phyloP scores from a whole-genome alignment of 139 green algal species.

The Asterochloris erici region DNA sequence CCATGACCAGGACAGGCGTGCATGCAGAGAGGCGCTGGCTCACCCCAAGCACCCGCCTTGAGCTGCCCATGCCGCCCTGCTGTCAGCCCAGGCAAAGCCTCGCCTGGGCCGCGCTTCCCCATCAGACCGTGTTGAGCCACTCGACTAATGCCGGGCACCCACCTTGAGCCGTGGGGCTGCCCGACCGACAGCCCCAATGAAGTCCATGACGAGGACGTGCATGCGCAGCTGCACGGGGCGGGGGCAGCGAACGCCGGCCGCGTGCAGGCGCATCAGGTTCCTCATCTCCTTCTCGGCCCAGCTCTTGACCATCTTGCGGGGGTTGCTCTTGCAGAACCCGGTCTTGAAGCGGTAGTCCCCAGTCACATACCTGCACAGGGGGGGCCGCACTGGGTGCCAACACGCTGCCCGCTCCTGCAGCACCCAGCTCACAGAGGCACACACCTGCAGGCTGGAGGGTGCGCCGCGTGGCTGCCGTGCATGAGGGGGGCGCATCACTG shows the following conservation, averaged over 20 bases:
- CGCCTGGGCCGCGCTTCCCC: too few species aligned
- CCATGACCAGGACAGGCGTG: too few species aligned
- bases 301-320: conserved; percentile 97
- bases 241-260: conserved; percentile 78
- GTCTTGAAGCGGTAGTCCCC: conserved; percentile 93
- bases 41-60: too few species aligned
- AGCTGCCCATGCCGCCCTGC: too few species aligned
- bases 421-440: not conserved
- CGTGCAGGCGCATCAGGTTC: conserved; percentile 80
- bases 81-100: too few species aligned
- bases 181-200: conserved; percentile 74
- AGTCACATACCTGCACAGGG: conserved; percentile 85
- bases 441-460: too few species aligned
- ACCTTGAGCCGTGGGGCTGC: conserved; percentile 87
- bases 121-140: too few species aligned
- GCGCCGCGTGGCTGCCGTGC: too few species aligned
- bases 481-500: too few species aligned
- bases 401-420: not conserved
- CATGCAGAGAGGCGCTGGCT: too few species aligned
- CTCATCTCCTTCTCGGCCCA: conserved; percentile 99
- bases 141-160: not conserved
- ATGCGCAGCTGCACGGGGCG: conserved; percentile 81
- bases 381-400: not conserved
- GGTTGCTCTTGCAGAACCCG: conserved; percentile 94
- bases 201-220: conserved; percentile 96